Percentiles rank a stretch among this genome's conserved stretches.
Conservation (phyloP, 2,329 filamentous ascomycete species). For the Sclerotinia subarctica region DNA sequence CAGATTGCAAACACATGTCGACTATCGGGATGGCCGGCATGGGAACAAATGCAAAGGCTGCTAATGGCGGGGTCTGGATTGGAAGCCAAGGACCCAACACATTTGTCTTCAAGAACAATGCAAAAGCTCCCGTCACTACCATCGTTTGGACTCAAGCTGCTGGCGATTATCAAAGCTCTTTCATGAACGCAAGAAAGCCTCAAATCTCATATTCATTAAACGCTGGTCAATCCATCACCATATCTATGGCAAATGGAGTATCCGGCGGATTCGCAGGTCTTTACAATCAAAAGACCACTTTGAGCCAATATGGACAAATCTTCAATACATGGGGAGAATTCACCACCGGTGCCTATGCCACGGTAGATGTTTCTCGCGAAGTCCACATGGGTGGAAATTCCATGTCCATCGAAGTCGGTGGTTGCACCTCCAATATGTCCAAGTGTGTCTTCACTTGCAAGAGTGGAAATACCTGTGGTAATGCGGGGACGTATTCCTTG, state of each 20-base stretch:
- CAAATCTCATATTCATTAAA: constrained; percentile 17
- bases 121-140: neutral
- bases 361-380: constrained; percentile 20
- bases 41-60: constrained; percentile 17
- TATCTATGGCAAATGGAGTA: constrained; percentile 22
- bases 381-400: constrained; percentile 22
- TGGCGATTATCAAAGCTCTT: constrained; percentile 16
- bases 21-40: constrained; percentile 19
- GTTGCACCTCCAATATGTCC: constrained; percentile 17
- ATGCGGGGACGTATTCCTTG: constrained; percentile 13
- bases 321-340: constrained; percentile 25
- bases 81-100: constrained; percentile 21
- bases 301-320: constrained; percentile 20
- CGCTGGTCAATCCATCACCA: constrained; percentile 5
- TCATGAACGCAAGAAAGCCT: constrained; percentile 14
- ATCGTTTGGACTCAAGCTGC: constrained; percentile 17
- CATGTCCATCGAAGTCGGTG: constrained; percentile 16
- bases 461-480: constrained; percentile 3
- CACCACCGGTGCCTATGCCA: constrained; percentile 22
- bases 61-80: constrained; percentile 20
- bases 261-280: constrained; percentile 23
- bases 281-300: constrained; percentile 17
- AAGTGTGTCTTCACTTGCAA: constrained; percentile 17
- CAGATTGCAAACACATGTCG: constrained; percentile 22
- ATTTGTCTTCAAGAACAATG: constrained; percentile 19